A percentile compares a stretch with the other conserved stretches of the same genome.
phyloP scores from a whole-genome alignment of 2,329 filamentous ascomycete genomes.

The Didymella exigua region DNA sequence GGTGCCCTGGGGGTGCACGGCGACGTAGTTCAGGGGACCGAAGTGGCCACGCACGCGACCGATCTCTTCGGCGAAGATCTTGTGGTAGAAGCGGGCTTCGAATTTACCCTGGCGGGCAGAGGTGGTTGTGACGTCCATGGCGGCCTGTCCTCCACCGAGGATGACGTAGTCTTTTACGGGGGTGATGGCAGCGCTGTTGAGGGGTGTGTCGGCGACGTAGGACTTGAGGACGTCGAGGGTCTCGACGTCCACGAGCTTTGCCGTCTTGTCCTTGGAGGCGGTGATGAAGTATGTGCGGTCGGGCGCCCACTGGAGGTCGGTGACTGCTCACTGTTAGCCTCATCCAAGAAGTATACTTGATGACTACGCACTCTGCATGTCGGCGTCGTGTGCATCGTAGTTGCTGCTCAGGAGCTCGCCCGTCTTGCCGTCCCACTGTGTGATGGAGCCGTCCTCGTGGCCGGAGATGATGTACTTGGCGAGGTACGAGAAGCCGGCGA shows the following conservation, averaged over 20 bases:
- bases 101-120: conserved; percentile 96
- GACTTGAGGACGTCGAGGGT: conserved; percentile 93
- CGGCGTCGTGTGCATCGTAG: conserved; percentile 83
- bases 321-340: conserved; percentile 77
- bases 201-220: conserved; percentile 87
- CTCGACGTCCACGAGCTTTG: conserved; percentile 86
- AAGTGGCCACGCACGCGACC: conserved; percentile 97
- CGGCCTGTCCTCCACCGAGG: conserved; percentile 95
- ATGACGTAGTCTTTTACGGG: conserved; percentile 98
- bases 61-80: conserved; percentile 98
- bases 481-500: conserved; percentile 94
- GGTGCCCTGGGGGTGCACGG: conserved; percentile 87
- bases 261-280: conserved; percentile 95
- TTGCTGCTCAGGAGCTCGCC: conserved; percentile 81
- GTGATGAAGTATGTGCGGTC: conserved; percentile 99
- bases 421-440: conserved; percentile 88
- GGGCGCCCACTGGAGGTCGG: conserved; percentile 90
- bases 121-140: conserved; percentile 98
- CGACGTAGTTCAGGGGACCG: conserved; percentile 94
- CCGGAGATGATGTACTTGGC: conserved; percentile 96
- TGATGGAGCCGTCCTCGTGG: conserved; percentile 94
- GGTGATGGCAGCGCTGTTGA: conserved; percentile 94
- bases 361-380: conserved; percentile 69
- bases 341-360: neutral
- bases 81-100: conserved; percentile 99